Percentiles rank a stretch among this genome's conserved stretches.
phyloP scores from a whole-genome alignment of 306 rosid genomes.

The Malus orientalis region DNA sequence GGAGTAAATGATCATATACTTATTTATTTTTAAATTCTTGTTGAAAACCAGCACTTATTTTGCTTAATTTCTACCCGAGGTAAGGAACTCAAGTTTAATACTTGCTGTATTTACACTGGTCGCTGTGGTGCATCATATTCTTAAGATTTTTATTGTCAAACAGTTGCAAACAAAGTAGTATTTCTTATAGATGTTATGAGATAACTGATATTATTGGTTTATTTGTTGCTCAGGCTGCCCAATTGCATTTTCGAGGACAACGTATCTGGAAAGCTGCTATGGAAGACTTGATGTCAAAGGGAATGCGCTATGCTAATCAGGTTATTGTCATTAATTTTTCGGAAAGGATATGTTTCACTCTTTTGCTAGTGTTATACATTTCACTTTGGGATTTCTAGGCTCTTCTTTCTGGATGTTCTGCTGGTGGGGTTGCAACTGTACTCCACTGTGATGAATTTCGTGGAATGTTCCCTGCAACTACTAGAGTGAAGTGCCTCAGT shows the following conservation, averaged over 20 bases:
- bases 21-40: no score
- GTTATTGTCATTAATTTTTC: conserved; percentile 18
- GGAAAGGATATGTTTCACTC: background rate
- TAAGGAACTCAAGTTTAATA: background rate
- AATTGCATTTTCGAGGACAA: conserved; percentile 79
- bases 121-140: background rate
- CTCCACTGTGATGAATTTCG: conserved; percentile 78
- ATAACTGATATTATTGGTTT: background rate
- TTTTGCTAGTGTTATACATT: background rate
- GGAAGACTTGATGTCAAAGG: conserved; percentile 74
- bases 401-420: conserved; percentile 93
- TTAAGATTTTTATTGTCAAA: background rate
- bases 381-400: conserved; percentile 40
- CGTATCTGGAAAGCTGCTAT: conserved; percentile 82
- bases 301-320: conserved; percentile 80
- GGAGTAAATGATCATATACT: background rate
- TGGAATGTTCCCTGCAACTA: conserved; percentile 41
- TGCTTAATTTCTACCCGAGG: background rate
- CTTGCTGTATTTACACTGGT: background rate
- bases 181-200: background rate
- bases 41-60: background rate
- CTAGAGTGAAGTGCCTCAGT: conserved; percentile 90
- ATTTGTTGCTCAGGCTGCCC: conserved; percentile 37
- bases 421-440: conserved; percentile 86
- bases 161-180: background rate